Evolutionary conservation across 164 flowering plant genomes (phyloP), one percentile per base, ranked within the genome.

Genomic region (Stephania yunnanensis): DNA sequence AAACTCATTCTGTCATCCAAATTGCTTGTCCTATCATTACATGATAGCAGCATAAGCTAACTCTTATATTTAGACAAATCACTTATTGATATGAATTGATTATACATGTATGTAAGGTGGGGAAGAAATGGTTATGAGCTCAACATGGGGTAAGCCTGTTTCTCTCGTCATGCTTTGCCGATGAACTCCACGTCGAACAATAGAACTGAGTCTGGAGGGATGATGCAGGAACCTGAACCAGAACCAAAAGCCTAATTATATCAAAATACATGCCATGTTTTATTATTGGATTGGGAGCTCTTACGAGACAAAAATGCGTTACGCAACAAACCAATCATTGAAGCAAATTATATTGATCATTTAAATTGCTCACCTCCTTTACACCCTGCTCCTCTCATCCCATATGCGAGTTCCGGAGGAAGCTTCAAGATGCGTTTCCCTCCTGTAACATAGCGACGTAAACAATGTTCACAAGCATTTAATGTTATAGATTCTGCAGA

Each of bases 321-420:
- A 30, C 46, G 42, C 9, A 68, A 4, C 17, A 68, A 36, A 36
- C 2, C 20, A 36, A 31, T 19, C 46, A 50, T 50, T 10, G 42
- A 50, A n/a, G 42, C 13, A 15, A n/a, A 7, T 69, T 17, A 12
- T 15, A 6, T 42, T 3, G 8, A 46, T n/a, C 5, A 29, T 46
- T 5, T 20, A 71, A 64, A 76, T 30, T 58, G n/a, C 70, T 76
- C 80, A 92, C 98, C 97, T 87, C 94, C 96, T 84, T 75, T 89
- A 75, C 98, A 94, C 4, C 98, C 98, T 65, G 97, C 98, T 1
- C 97, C 97, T 83, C 97, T 88, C 30, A 68, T 65, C 58, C 97
- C 98, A 83, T 94, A 94, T 55, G 81, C 98, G 31, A 94, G 89
- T 74, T 83, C 90, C 46, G 97, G 92, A 77, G 97, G 98, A 80